These are phyloP conservation scores for Gossypium turneri DNA, from an alignment of 345 rosid genomes.

Conservation along the genomic window DNA sequence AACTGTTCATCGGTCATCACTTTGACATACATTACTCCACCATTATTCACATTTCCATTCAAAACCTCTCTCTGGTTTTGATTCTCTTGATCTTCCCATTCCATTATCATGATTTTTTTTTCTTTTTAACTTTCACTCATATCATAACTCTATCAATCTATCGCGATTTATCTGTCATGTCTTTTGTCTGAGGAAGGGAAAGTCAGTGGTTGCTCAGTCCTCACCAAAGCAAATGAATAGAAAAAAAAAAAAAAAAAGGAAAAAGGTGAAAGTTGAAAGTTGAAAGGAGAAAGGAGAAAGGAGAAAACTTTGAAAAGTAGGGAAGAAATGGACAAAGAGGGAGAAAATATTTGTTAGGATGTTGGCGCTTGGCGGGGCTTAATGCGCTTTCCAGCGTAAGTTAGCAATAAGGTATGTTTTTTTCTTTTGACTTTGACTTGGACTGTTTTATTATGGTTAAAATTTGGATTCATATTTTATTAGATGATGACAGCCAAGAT, in stretches of 20 bases:
- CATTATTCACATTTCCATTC: slow-evolving; percentile 22
- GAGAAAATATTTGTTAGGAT: neutral
- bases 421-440: too few relatives aligned
- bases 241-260: neutral
- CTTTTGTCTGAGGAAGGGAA: neutral
- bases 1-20: slow-evolving; percentile 98
- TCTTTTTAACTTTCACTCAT: neutral
- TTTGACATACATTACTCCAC: slow-evolving; percentile 64
- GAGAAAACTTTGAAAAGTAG: neutral
- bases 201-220: slow-evolving; percentile 22
- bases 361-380: neutral
- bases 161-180: slow-evolving; percentile 48
- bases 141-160: neutral
- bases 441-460: too few relatives aligned
- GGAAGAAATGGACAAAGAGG: neutral
- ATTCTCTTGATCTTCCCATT: slow-evolving; percentile 41
- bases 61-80: slow-evolving; percentile 29
- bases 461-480: too few relatives aligned
- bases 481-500: too few relatives aligned
- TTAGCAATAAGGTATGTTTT: neutral
- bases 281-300: neutral
- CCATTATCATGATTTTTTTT: slow-evolving; percentile 33
- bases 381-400: neutral
- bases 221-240: neutral
- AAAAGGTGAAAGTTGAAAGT: too few relatives aligned